Evolutionary conservation across 192 early-diverging fungal genomes (phyloP).

Genomic region (Borealophlyctis nickersoniae): DNA sequence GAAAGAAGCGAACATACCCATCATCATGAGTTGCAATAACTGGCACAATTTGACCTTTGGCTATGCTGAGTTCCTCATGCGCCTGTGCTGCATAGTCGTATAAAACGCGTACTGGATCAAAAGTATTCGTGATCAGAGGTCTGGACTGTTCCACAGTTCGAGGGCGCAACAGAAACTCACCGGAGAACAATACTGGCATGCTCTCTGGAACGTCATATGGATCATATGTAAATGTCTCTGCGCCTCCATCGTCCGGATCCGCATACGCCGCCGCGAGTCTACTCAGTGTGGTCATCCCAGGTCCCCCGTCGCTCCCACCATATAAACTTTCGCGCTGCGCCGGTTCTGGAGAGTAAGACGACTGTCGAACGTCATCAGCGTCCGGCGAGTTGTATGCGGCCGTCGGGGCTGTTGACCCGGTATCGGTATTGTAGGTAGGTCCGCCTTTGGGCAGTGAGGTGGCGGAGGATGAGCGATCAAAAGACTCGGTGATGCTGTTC

Average conservation of each 20-base stretch:
- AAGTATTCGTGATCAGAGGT: slow-evolving; percentile 3
- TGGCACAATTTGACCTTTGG: slow-evolving; percentile 46
- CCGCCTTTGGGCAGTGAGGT: too few relatives aligned
- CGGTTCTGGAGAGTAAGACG: too few relatives aligned
- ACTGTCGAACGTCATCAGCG: too few relatives aligned
- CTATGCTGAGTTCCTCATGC: slow-evolving; percentile 45
- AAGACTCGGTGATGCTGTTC: not conserved
- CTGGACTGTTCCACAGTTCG: too few relatives aligned
- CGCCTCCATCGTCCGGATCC: slow-evolving; percentile 11
- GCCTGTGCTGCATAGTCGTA: slow-evolving; percentile 53
- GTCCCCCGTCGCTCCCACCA: too few relatives aligned
- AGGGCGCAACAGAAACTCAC: slow-evolving; percentile 23
- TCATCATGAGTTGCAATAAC: slow-evolving; percentile 56
- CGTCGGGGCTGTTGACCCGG: too few relatives aligned
- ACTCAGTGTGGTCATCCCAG: too few relatives aligned
- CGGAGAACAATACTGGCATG: slow-evolving; percentile 34
- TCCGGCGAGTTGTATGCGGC: too few relatives aligned
- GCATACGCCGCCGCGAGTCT: too few relatives aligned
- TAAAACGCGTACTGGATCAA: slow-evolving; percentile 40
- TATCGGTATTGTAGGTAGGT: too few relatives aligned
- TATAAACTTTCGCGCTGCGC: too few relatives aligned
- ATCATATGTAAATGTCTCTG: slow-evolving; percentile 43
- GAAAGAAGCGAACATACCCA: slow-evolving; percentile 34
- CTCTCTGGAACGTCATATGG: slow-evolving; percentile 43
- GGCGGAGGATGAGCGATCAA: too few relatives aligned